Percentiles rank a stretch among this genome's conserved stretches.
These are phyloP conservation scores for Rosa chinensis DNA, from an alignment of 306 rosid genomes.

Conservation along the genomic window DNA sequence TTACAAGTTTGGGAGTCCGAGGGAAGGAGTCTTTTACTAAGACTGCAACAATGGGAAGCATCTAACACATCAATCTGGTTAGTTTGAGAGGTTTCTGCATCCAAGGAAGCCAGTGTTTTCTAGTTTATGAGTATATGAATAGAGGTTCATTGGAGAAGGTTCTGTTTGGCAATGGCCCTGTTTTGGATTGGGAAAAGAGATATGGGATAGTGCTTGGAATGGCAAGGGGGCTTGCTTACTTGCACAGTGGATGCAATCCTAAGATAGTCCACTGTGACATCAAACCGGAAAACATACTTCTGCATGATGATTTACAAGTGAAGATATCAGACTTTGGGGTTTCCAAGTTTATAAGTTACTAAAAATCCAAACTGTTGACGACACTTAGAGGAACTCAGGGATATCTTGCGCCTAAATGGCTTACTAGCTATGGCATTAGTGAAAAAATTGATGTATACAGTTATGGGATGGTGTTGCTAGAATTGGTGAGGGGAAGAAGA, in stretches of 20 bases:
- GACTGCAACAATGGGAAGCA: constrained; percentile 6
- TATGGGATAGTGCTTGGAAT: constrained; percentile 41
- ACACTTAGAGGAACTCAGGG: constrained; percentile 69
- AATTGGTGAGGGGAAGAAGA: constrained; percentile 19
- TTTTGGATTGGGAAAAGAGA: constrained; percentile 23
- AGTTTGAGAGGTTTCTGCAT: constrained; percentile 19
- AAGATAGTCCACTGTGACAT: constrained; percentile 62
- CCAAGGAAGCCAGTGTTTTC: not conserved
- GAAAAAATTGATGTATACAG: constrained; percentile 23
- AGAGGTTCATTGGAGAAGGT: constrained; percentile 15
- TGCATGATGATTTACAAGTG: constrained; percentile 36
- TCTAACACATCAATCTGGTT: constrained; percentile 25
- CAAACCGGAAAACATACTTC: constrained; percentile 64
- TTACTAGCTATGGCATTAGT: constrained; percentile 48
- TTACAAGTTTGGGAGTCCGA: constrained; percentile 14
- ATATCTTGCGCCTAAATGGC: constrained; percentile 66
- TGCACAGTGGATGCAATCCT: constrained; percentile 54
- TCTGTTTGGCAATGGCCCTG: constrained; percentile 10
- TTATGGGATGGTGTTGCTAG: constrained; percentile 39
- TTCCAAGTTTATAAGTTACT: constrained; percentile 48
- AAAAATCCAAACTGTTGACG: constrained; percentile 52
- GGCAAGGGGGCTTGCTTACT: constrained; percentile 50
- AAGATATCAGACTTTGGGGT: constrained; percentile 61
- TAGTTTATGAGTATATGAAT: constrained; percentile 19
- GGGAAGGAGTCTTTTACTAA: constrained; percentile 25